Base-by-base conservation (phyloP, 257 asterid species). In the Rubia yunnanensis region DNA sequence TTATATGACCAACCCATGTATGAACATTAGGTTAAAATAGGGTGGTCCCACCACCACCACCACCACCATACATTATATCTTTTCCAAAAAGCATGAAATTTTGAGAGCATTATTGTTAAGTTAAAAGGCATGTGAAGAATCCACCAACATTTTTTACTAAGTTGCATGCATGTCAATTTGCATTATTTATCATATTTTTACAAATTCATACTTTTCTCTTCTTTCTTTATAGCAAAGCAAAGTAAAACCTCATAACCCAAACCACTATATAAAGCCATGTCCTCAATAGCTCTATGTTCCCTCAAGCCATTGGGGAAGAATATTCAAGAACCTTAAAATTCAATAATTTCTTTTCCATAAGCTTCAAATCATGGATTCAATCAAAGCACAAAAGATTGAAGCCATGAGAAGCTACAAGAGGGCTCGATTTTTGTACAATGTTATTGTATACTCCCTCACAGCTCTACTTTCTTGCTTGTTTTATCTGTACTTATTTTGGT, bases 371-470 rank as follows among this genome's bases (percentile, higher is more conserved):
- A 77, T 84, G 87, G 85, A 77, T 74, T 68, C 87, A 58, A 65
- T 54, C 64, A 74, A 72, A 62, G 61, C 28, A 14, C 73, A 74
- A 36, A 77, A 82, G 74, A 31, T 71, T 22, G 56, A 75, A 78
- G 76, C 86, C 80, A 72, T 73, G 80, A 77, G 72, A 66, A 72
- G 27, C 32, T 61, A 74, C 78, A 81, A 70, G 65, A 86, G 71
- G 73, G 78, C 77, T 73, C 68, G 68, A 31, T 57, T 85, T 71
- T 48, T 78, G 4, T 85, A 71, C 73, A 78, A 76, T 50, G 26
- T 86, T 27, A 55, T 72, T 18, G 84, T 83, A 58, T 86, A 83
- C 82, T 72, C 86, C 4, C 86, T 86, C 28, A 71, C 94, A 38
- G 80, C 74, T 41, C 23, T 76, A 18, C 44, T 72, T 20, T 67